Conservation (phyloP, 2,329 filamentous ascomycete genomes). For the Orbilia blumenaviensis region DNA sequence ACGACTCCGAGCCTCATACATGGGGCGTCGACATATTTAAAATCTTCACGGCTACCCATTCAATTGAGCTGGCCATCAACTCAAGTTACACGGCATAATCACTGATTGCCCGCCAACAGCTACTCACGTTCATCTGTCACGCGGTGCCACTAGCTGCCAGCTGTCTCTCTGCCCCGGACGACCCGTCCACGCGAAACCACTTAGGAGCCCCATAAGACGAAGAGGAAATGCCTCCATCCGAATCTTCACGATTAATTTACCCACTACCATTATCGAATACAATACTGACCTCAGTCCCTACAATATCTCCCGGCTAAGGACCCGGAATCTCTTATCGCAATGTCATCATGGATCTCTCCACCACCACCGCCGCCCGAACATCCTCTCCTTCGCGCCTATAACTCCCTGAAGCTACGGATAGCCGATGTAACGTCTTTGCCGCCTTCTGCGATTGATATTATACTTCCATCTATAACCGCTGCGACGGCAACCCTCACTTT, state of each 20-base stretch:
- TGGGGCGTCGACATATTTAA: slow-evolving; percentile 15
- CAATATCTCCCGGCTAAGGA: slow-evolving; percentile 16
- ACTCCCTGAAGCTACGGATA: slow-evolving; percentile 17
- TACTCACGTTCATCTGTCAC: slow-evolving; percentile 11
- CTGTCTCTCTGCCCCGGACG: slow-evolving; percentile 29
- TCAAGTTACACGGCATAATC: not conserved
- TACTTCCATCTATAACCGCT: slow-evolving; percentile 59
- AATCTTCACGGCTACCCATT: slow-evolving; percentile 36
- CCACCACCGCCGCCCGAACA: slow-evolving; percentile 37
- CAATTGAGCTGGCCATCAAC: slow-evolving; percentile 36
- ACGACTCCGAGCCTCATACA: slow-evolving; percentile 9
- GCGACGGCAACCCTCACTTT: slow-evolving; percentile 68
- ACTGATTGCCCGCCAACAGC: not conserved
- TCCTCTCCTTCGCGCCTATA: slow-evolving; percentile 28
- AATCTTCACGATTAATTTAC: not conserved
- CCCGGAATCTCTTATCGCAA: not conserved
- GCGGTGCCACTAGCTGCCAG: slow-evolving; percentile 32
- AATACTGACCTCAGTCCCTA: not conserved
- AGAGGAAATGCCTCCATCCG: slow-evolving; percentile 23
- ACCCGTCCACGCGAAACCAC: not conserved
- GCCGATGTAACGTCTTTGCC: slow-evolving; percentile 35
- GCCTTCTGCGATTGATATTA: slow-evolving; percentile 37
- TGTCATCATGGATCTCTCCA: slow-evolving; percentile 42
- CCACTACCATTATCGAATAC: not conserved
- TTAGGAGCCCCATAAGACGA: not conserved